Evolutionary conservation across 352 stramenopile species (phyloP), one percentile per base, ranked within the genome.

Genomic region (Elongisporangium prolatum): DNA sequence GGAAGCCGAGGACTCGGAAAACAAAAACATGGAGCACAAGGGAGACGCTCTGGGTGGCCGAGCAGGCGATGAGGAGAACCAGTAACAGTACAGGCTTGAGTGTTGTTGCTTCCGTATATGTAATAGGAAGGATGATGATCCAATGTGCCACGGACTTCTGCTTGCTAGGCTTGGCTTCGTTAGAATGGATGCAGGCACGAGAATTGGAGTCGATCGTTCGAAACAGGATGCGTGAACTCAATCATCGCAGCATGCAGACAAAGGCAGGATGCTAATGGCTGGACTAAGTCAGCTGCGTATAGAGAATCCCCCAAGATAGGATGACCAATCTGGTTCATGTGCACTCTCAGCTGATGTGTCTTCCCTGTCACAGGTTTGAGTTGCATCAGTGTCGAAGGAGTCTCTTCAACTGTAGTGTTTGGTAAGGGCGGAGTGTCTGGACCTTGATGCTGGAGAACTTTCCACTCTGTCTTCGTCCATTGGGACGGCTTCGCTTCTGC

Each of bases 301-400:
- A 97, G 68, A 28, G 74, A 83, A 68, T 98, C 95, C 14, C 93
- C 95, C 1, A 98, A 73, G 60, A 98, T 98, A 11, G 93, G 88
- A 63, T 98, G 89, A 10, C 91, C 93, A 50, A 97, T 67, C 18
- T 91, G 74, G 25, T 91, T 75, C 80, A 97, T 91, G 66, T 98
- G 95, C 50, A 98, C 87, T 71, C 96, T 93, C 22, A 98, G 74
- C 73, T 98, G 95, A 75, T 98, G 95, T n/a, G 90, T 97, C 69
- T 96, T 85, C 44, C 85, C 84, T 0, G 85, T 95, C 37, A 91
- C 54, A 2, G 88, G 84, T 51, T 69, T 80, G 28, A 96, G 79
- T 49, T 86, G 57, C 59, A 95, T 59, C 13, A 86, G 62, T 6
- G 79, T 82, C 20, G 60, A 77, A 5, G 65, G 59, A 20, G 25